phyloP scores from a whole-genome alignment of 2,329 filamentous ascomycete genomes.

The Exophiala phaeomuriformis region DNA sequence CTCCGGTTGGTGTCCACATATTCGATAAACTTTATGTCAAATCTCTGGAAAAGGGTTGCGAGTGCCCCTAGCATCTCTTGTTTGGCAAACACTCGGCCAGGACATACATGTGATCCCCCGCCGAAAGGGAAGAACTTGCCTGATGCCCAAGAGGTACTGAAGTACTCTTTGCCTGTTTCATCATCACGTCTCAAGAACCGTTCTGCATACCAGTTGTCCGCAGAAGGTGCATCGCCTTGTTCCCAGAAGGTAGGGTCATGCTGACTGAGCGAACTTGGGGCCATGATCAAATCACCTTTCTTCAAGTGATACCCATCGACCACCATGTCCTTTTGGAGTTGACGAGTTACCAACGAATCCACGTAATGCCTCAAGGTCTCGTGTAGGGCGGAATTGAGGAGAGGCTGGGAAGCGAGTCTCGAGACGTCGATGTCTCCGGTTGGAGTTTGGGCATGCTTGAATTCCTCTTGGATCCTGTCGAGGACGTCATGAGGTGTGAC shows the following conservation, averaged over 20 bases:
- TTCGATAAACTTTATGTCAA: slow-evolving; percentile 18
- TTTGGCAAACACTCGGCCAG: slow-evolving; percentile 39
- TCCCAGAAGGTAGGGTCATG: slow-evolving; percentile 21
- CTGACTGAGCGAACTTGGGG: slow-evolving; percentile 14
- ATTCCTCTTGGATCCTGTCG: slow-evolving; percentile 36
- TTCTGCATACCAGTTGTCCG: slow-evolving; percentile 21
- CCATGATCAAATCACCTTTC: slow-evolving; percentile 18
- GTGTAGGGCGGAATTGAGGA: slow-evolving; percentile 37
- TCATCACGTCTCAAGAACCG: slow-evolving; percentile 20
- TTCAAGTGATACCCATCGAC: slow-evolving; percentile 15
- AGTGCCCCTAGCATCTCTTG: slow-evolving; percentile 34
- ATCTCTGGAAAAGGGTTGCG: slow-evolving; percentile 15
- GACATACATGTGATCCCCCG: slow-evolving; percentile 35
- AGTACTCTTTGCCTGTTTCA: slow-evolving; percentile 7
- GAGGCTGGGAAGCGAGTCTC: slow-evolving; percentile 34
- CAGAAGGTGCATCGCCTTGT: slow-evolving; percentile 8
- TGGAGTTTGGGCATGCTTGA: slow-evolving; percentile 34
- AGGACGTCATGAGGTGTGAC: slow-evolving; percentile 31
- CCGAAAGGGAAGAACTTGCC: slow-evolving; percentile 31
- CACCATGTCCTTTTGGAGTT: slow-evolving; percentile 11
- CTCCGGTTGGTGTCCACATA: slow-evolving; percentile 7
- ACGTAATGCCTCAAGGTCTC: slow-evolving; percentile 40
- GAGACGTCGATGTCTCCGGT: slow-evolving; percentile 35
- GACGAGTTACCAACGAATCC: slow-evolving; percentile 26
- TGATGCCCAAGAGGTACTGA: slow-evolving; percentile 14